Conservation (phyloP, 2,329 filamentous ascomycete species). For the Clonostachys sp. region DNA sequence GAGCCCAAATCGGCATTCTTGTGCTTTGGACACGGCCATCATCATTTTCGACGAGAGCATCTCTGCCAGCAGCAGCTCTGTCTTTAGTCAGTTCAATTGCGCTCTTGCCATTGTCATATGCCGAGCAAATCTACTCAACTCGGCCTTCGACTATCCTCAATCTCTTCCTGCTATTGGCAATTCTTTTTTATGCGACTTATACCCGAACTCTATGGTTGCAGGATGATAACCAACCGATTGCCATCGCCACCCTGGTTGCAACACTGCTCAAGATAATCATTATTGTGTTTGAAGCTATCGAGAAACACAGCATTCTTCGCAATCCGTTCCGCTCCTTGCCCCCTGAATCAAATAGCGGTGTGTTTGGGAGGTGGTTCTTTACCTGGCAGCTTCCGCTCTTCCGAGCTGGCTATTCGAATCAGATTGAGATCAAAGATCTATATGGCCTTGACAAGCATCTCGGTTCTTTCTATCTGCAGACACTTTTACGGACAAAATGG, state of each 20-base stretch:
- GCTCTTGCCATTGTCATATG: constrained; percentile 1
- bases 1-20: not conserved
- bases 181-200: constrained; percentile 2
- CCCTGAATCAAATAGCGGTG: constrained; percentile 3
- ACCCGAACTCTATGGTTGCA: constrained; percentile 5
- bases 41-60: constrained; percentile 1
- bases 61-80: constrained; percentile 1
- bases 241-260: not conserved
- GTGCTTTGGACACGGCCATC: constrained; percentile 3
- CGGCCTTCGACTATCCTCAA: constrained; percentile 4
- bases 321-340: not conserved
- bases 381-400: constrained; percentile 5
- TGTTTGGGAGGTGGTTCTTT: constrained; percentile 3
- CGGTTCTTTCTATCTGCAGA: constrained; percentile 1
- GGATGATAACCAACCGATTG: not conserved
- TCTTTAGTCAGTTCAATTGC: constrained; percentile 3
- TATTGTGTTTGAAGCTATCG: constrained; percentile 1
- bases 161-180: constrained; percentile 2
- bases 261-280: constrained; percentile 2
- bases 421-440: constrained; percentile 2
- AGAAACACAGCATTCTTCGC: constrained; percentile 3
- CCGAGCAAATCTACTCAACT: constrained; percentile 4
- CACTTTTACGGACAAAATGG: not conserved
- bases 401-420: constrained; percentile 1
- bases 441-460: constrained; percentile 5